Evolutionary conservation across 1,139 yeast genomes (phyloP).

Genomic region (Scheffersomyces illinoinensis): DNA sequence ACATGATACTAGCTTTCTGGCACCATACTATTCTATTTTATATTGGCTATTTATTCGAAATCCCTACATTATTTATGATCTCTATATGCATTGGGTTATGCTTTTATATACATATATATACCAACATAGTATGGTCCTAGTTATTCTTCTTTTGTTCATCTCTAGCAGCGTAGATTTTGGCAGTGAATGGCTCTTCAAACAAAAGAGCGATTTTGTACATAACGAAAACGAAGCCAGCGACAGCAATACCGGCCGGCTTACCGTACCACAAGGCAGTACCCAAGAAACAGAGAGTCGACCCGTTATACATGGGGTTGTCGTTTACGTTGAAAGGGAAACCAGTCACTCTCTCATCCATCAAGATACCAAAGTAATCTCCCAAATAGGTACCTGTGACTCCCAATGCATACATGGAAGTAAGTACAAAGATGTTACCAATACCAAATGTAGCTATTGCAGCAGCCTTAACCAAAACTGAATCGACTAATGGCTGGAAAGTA

Average conservation of each 20-base stretch:
- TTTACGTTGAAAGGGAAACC: constrained; percentile 90
- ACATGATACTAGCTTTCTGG: not conserved
- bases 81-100: not conserved
- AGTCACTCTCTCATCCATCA: constrained; percentile 89
- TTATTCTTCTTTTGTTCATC: constrained; percentile 30
- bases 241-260: constrained; percentile 83
- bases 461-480: constrained; percentile 32
- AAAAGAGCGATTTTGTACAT: constrained; percentile 83
- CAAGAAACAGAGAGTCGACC: constrained; percentile 83
- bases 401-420: constrained; percentile 86
- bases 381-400: constrained; percentile 96
- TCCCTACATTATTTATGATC: not conserved
- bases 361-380: constrained; percentile 96
- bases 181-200: constrained; percentile 97
- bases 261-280: constrained; percentile 90
- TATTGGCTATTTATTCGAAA: not conserved
- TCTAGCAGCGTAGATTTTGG: constrained; percentile 74
- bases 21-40: not conserved
- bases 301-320: constrained; percentile 96
- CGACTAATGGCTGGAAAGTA: constrained; percentile 51
- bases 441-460: constrained; percentile 47
- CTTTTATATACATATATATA: not conserved
- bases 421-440: constrained; percentile 76
- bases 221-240: constrained; percentile 68
- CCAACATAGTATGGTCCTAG: not conserved